phyloP scores from a whole-genome alignment of 768 basidiomycete species.

The Wakefieldia striispora region DNA sequence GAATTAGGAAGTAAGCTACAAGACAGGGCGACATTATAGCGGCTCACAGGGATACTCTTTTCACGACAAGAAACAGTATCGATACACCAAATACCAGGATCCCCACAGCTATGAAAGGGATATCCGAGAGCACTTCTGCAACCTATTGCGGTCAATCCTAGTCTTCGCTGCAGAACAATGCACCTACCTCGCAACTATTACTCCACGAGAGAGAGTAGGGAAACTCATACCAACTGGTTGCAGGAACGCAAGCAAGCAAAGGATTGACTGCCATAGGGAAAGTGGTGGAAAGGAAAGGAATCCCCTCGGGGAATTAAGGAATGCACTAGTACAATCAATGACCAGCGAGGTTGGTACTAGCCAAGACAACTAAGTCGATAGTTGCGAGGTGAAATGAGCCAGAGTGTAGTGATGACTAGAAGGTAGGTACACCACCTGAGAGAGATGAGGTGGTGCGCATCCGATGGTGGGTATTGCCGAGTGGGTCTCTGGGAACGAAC shows the following conservation, averaged over 20 bases:
- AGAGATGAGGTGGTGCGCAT: not conserved
- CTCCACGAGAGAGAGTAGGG: conserved; percentile 37
- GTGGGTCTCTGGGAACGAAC: not conserved
- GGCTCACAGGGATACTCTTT: conserved; percentile 51
- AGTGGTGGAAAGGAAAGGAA: conserved; percentile 13
- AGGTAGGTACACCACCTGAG: no score
- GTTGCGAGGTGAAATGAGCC: not conserved
- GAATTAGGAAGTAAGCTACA: not conserved
- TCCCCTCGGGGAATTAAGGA: conserved; percentile 11
- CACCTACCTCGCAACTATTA: conserved; percentile 44
- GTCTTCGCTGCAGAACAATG: not conserved
- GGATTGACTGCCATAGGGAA: conserved; percentile 19
- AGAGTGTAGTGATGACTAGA: conserved; percentile 2
- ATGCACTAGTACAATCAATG: conserved; percentile 3
- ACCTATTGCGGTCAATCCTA: conserved; percentile 38
- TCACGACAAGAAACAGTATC: conserved; percentile 52
- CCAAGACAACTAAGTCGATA: not conserved
- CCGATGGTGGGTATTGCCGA: not conserved
- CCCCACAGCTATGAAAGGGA: conserved; percentile 66
- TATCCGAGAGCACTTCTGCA: conserved; percentile 55
- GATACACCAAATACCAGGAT: conserved; percentile 62
- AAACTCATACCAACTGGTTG: conserved; percentile 20
- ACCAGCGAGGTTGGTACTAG: not conserved
- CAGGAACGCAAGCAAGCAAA: conserved; percentile 10
- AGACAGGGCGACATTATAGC: not conserved